A percentile compares a stretch with the other conserved stretches of the same genome.
These are phyloP conservation scores for Neurospora crassa DNA, from an alignment of 2,329 filamentous ascomycete species.

Conservation along the genomic window DNA sequence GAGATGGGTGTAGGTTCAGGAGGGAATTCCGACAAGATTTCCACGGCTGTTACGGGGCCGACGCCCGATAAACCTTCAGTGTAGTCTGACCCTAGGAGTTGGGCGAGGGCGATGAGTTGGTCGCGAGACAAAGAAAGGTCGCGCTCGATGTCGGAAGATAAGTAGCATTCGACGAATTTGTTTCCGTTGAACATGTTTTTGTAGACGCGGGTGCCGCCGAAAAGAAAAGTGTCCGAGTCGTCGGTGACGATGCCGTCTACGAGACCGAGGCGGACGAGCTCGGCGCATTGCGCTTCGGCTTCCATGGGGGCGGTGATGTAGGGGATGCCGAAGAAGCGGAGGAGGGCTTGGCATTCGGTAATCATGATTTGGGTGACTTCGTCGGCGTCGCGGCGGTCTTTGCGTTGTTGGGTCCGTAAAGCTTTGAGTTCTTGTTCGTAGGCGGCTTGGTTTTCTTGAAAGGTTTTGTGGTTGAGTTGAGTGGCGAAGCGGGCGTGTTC, in stretches of 20 bases:
- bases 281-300: slow-evolving; percentile 93
- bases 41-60: slow-evolving; percentile 87
- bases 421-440: slow-evolving; percentile 84
- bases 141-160: slow-evolving; percentile 71
- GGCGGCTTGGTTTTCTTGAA: slow-evolving; percentile 59
- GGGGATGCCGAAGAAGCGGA: slow-evolving; percentile 83
- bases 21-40: slow-evolving; percentile 86
- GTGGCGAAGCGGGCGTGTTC: slow-evolving; percentile 91
- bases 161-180: slow-evolving; percentile 95
- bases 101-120: slow-evolving; percentile 81
- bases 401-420: slow-evolving; percentile 88
- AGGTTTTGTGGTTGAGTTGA: slow-evolving; percentile 67
- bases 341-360: slow-evolving; percentile 82
- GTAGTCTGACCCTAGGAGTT: slow-evolving; percentile 89
- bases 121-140: slow-evolving; percentile 82
- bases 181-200: slow-evolving; percentile 99
- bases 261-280: slow-evolving; percentile 74
- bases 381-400: slow-evolving; percentile 89
- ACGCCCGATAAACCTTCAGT: slow-evolving; percentile 86
- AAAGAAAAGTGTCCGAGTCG: slow-evolving; percentile 92
- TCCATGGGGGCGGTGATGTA: slow-evolving; percentile 99
- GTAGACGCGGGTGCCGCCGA: slow-evolving; percentile 92
- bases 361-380: slow-evolving; percentile 97
- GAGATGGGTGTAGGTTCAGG: slow-evolving; percentile 30
- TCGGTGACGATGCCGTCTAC: slow-evolving; percentile 98